Conservation (phyloP, 768 basidiomycete species). For the Phylloporus sp. region DNA sequence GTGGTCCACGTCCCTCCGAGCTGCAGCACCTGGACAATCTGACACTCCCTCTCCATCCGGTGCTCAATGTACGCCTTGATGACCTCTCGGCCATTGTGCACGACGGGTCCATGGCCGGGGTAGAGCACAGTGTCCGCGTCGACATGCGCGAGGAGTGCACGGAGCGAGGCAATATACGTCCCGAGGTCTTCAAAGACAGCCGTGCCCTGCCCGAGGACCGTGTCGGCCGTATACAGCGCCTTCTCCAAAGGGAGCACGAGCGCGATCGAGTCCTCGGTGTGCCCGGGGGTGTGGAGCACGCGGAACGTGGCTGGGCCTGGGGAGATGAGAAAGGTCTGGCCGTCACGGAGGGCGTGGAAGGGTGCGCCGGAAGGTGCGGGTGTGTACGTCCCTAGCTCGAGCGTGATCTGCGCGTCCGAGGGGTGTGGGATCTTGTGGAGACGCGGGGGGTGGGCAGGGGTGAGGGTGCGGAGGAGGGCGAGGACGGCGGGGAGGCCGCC, state of each 20-base stretch:
- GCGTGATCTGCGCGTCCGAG: constrained; percentile 36
- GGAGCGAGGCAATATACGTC: constrained; percentile 63
- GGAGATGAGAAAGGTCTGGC: constrained; percentile 45
- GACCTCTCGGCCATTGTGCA: constrained; percentile 54
- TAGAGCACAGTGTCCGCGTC: constrained; percentile 59
- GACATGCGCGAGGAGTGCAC: constrained; percentile 43
- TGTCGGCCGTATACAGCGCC: constrained; percentile 87
- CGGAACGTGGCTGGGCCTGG: constrained; percentile 36
- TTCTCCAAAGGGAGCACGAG: constrained; percentile 65
- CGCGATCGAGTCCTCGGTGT: constrained; percentile 82
- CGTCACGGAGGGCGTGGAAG: constrained; percentile 59
- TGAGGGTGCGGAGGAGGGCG: constrained; percentile 52
- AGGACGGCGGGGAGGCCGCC: constrained; percentile 74
- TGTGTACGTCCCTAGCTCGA: constrained; percentile 41
- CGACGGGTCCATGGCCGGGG: constrained; percentile 85
- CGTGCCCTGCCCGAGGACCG: constrained; percentile 86
- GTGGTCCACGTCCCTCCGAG: constrained; percentile 47
- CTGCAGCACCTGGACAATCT: constrained; percentile 59
- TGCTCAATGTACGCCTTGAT: constrained; percentile 77
- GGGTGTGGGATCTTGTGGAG: constrained; percentile 66
- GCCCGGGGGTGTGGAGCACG: constrained; percentile 85
- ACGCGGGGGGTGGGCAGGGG: constrained; percentile 64
- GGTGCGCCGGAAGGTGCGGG: constrained; percentile 39
- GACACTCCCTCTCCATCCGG: constrained; percentile 73
- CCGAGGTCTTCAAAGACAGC: constrained; percentile 84